Evolutionary conservation across 768 basidiomycete genomes (phyloP), one percentile per base, ranked within the genome.

Genomic region (Trametopsis cervina): DNA sequence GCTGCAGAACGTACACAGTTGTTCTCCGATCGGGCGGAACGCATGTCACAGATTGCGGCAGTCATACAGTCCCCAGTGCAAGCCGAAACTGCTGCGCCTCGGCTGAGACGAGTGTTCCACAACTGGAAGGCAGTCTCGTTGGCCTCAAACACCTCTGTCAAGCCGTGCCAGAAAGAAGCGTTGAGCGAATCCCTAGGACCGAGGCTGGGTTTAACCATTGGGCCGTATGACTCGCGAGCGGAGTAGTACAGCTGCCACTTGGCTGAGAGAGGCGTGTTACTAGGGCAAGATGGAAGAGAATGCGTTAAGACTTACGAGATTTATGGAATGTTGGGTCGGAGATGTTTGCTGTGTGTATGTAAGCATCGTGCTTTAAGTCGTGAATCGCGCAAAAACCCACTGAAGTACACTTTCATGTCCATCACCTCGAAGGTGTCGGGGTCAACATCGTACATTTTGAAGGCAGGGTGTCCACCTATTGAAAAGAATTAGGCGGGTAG

Each of bases 351-450:
- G 29, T 25, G 23, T 35, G n/a, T 36, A 10, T 35, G 33, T 10
- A n/a, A 10, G 10, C 33, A 35, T 10, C 33, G 10, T 35, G 33
- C 10, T 10, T 10, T 35, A 35, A n/a, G 10, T 10, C 10, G 10
- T 10, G 33, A 10, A 10, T 35, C 10, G 23, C 29, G n/a, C 7
- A 26, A 15, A 35, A n/a, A 57, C 75, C 18, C 43, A 80, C 78
- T 68, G 40, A 66, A 63, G 57, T 73, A 77, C 0, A 74, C 74
- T 11, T 67, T 67, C 3, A 70, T 65, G 52, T 84, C 80, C 73
- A 82, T 76, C 42, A 83, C 61, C 54, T 81, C 81, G 53, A 75
- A 81, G 6, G 79, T 81, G 50, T 79, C 79, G 2, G 80, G 77
- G 56, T 83, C 81, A 23, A 83, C 66, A 42, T 82, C 80, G 57